Conservation (phyloP, 2,329 filamentous ascomycete species). For the Triangularia verruculosa region DNA sequence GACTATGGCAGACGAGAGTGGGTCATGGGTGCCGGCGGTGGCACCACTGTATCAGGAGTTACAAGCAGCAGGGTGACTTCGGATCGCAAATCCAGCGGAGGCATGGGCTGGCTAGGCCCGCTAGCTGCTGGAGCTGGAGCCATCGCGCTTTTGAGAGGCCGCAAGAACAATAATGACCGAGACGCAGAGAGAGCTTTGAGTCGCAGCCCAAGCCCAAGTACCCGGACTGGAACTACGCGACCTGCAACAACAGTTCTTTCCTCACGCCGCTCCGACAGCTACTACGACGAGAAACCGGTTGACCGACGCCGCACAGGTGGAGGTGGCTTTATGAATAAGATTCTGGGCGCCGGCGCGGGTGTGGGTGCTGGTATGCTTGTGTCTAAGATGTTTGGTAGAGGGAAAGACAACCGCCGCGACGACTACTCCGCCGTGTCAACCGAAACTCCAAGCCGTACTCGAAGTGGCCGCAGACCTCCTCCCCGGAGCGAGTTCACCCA, state of each 20-base stretch:
- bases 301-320: conserved; percentile 42
- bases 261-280: conserved; percentile 56
- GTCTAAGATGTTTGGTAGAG: conserved; percentile 53
- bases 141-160: conserved; percentile 45
- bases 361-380: conserved; percentile 62
- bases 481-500: conserved; percentile 40
- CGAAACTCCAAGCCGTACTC: conserved; percentile 54
- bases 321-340: conserved; percentile 56
- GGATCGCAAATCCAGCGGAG: conserved; percentile 36
- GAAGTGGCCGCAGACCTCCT: conserved; percentile 31
- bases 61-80: conserved; percentile 38
- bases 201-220: conserved; percentile 40
- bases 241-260: conserved; percentile 48
- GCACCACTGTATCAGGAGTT: conserved; percentile 35
- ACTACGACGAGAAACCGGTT: conserved; percentile 64
- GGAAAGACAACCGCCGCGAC: conserved; percentile 48
- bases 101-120: conserved; percentile 49
- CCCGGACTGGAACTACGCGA: conserved; percentile 34
- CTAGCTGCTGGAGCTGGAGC: conserved; percentile 52
- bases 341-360: conserved; percentile 59
- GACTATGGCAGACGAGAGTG: conserved; percentile 55
- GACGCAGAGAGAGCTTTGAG: conserved; percentile 41
- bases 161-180: conserved; percentile 41
- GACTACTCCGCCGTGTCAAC: conserved; percentile 62
- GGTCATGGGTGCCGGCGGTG: conserved; percentile 57